Percentiles rank a stretch among this genome's conserved stretches.
These are phyloP conservation scores for Cadophora sp. DNA, from an alignment of 2,329 filamentous ascomycete species.

Conservation along the genomic window DNA sequence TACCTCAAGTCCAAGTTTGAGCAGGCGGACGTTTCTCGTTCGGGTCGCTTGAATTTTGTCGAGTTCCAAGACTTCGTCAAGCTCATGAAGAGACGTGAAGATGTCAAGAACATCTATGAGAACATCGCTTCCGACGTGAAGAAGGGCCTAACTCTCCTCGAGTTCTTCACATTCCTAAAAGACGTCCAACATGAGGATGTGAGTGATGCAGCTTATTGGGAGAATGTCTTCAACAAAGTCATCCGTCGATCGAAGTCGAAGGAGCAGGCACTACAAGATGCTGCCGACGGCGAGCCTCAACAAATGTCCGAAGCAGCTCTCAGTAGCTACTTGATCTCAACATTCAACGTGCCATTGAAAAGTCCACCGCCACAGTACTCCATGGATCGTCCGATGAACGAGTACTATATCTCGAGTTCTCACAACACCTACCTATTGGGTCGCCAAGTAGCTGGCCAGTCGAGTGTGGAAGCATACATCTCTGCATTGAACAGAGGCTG, in stretches of 20 bases:
- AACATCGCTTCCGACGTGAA: constrained; percentile 63
- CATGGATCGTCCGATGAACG: constrained; percentile 86
- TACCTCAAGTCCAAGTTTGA: constrained; percentile 78
- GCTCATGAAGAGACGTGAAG: constrained; percentile 82
- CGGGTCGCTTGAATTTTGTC: constrained; percentile 73
- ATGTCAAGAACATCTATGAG: constrained; percentile 78
- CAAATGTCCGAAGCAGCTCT: constrained; percentile 82
- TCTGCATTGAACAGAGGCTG: constrained; percentile 86
- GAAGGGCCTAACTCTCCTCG: constrained; percentile 70
- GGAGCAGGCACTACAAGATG: constrained; percentile 52
- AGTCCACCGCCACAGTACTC: constrained; percentile 65
- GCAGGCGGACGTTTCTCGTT: constrained; percentile 69
- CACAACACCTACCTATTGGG: constrained; percentile 98
- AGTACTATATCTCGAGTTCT: constrained; percentile 98
- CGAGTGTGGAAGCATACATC: constrained; percentile 95
- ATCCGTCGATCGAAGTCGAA: constrained; percentile 63
- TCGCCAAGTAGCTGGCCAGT: constrained; percentile 86
- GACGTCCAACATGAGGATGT: constrained; percentile 78
- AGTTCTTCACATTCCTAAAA: constrained; percentile 79
- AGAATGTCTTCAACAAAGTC: constrained; percentile 73
- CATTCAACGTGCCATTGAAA: constrained; percentile 72
- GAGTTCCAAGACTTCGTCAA: constrained; percentile 87
- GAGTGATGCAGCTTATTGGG: constrained; percentile 70
- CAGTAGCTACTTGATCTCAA: constrained; percentile 77
- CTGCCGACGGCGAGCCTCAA: constrained; percentile 52